Evolutionary conservation across 2,329 filamentous ascomycete genomes (phyloP).

Genomic region (Penicillium sp.): DNA sequence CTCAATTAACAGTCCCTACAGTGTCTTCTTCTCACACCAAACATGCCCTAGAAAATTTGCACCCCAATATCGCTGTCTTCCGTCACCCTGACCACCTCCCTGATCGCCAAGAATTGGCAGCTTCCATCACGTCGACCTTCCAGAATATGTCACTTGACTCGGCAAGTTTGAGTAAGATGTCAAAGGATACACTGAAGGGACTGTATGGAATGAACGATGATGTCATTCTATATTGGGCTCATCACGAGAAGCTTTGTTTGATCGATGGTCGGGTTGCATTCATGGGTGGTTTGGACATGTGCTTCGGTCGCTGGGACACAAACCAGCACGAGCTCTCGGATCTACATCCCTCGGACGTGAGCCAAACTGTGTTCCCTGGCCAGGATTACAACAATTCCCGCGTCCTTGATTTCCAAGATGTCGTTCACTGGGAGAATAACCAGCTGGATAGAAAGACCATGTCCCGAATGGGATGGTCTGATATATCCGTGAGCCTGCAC

Average conservation of each 20-base stretch:
- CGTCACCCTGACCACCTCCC: constrained; percentile 85
- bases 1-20: constrained; percentile 26
- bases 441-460: constrained; percentile 76
- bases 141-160: constrained; percentile 56
- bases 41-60: constrained; percentile 69
- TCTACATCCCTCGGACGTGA: constrained; percentile 73
- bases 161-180: constrained; percentile 60
- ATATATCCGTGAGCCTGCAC: constrained; percentile 72
- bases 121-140: constrained; percentile 55
- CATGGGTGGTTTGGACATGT: constrained; percentile 88
- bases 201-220: constrained; percentile 80
- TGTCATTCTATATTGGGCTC: constrained; percentile 85
- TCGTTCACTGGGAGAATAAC: constrained; percentile 77
- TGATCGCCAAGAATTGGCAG: constrained; percentile 65
- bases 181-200: constrained; percentile 69
- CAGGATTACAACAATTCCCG: constrained; percentile 92
- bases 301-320: constrained; percentile 85
- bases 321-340: constrained; percentile 83
- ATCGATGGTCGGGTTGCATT: constrained; percentile 78
- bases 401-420: constrained; percentile 76
- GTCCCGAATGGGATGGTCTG: constrained; percentile 90
- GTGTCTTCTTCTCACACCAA: constrained; percentile 74
- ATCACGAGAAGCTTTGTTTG: constrained; percentile 86
- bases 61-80: constrained; percentile 84
- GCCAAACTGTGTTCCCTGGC: constrained; percentile 76